Evolutionary conservation across 176 grass and related monocot genomes (phyloP).

Genomic region (Melocanna baccifera): DNA sequence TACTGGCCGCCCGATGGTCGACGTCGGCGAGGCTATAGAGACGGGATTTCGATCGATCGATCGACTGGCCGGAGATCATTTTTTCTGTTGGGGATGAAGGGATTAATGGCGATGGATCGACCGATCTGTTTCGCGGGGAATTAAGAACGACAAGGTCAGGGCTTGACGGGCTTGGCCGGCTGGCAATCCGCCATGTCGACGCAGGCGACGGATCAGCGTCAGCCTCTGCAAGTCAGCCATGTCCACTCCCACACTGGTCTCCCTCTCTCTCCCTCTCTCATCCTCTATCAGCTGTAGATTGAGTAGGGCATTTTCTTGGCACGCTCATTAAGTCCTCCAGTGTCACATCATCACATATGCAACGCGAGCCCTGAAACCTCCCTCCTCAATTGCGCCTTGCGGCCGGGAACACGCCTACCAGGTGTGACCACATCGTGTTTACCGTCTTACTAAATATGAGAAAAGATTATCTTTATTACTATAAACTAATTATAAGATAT

Average conservation of each 20-base stretch:
- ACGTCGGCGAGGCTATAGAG: not conserved
- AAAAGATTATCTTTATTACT: too few relatives aligned
- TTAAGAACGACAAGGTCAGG: not conserved
- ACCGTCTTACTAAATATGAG: too few relatives aligned
- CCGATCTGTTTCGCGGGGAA: not conserved
- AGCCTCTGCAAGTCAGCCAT: not conserved
- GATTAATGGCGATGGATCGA: not conserved
- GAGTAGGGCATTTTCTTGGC: not conserved
- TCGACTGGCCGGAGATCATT: not conserved
- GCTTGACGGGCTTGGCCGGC: not conserved
- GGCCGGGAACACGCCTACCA: too few relatives aligned
- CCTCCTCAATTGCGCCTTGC: not conserved
- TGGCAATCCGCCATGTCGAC: slow-evolving; percentile 30
- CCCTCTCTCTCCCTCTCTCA: too few relatives aligned
- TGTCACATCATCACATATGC: not conserved
- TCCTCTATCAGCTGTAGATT: not conserved
- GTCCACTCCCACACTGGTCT: not conserved
- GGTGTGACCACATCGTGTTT: too few relatives aligned
- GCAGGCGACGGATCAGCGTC: not conserved
- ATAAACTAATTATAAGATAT: too few relatives aligned
- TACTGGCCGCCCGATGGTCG: not conserved
- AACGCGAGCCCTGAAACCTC: not conserved
- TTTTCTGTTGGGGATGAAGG: not conserved
- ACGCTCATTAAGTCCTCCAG: not conserved
- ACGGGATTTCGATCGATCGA: not conserved